Base-by-base conservation (phyloP, 2,329 filamentous ascomycete species). In the Magnaporthiopsis incrustans region DNA sequence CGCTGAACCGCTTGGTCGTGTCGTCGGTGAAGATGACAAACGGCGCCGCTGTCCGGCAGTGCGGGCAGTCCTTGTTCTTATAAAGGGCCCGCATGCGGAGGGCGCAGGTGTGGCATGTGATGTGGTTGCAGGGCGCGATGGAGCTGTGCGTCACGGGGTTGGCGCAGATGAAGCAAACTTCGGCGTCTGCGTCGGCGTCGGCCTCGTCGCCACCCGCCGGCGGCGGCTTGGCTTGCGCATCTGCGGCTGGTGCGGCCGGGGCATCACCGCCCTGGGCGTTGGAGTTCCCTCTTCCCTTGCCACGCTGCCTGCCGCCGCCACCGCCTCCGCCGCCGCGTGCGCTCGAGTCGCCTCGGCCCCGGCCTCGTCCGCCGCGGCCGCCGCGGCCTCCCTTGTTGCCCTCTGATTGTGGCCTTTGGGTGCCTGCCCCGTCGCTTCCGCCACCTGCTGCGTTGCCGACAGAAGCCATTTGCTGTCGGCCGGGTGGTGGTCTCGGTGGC, bases 91-190 rank as follows among this genome's bases (percentile, higher is more conserved):
- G 86, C 85, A 98, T 86, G 66, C 95, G 86, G 69, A 99, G 79
- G 12, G 92, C 89, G 76, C 95, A 99, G 68, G 98, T 97, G 77
- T 99, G 95, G 74, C 95, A 99, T 61, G 94, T 97, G 65, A 91
- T 85, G 77, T 99, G 95, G 76, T 97, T 98, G 78, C 95, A 99
- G 26, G 95, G 94, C 38, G 93, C 88, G 68, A 99, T 87, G 12
- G 93, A 90, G 70, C 91, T 88, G 78, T 98, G 92, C 61, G 90
- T 86, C 60, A 99, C 89, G 2, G 89, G 86, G 68, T 93, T 97
- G 64, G 95, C 94, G 77, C 95, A 99, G 72, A 99, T 99, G 77
- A 98, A 98, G 84, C 95, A 99, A 66, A 97, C 85, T 67, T 97
- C 92, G 32, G 82, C 88, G 64, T 92, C 89, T 35, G 80, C 79